Conservation (phyloP, 306 rosid species). For the Lagenaria siceraria region DNA sequence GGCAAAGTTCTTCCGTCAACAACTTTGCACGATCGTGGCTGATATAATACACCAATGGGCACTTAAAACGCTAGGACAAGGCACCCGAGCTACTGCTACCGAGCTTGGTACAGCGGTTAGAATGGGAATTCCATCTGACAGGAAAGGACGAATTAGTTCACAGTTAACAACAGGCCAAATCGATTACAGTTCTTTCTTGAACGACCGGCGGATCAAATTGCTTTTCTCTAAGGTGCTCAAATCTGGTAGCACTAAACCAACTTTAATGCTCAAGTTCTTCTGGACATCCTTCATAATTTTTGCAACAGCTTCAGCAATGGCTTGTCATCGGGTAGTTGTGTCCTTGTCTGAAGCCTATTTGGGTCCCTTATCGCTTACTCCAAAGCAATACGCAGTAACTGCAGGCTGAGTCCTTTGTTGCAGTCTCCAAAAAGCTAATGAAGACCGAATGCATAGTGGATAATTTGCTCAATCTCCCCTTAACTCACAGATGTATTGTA, state of each 20-base stretch:
- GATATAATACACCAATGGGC: slow-evolving; percentile 55
- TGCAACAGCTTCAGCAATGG: slow-evolving; percentile 49
- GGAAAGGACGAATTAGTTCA: slow-evolving; percentile 35
- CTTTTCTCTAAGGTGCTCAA: slow-evolving; percentile 45
- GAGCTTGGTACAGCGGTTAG: slow-evolving; percentile 22
- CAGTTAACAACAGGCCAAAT: slow-evolving; percentile 22
- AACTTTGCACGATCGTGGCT: slow-evolving; percentile 46
- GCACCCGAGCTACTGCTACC: slow-evolving; percentile 20
- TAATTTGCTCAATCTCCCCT: too few relatives aligned
- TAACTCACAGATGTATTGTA: too few relatives aligned
- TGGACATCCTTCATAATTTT: slow-evolving; percentile 51
- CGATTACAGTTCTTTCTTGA: slow-evolving; percentile 40
- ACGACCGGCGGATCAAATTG: slow-evolving; percentile 63
- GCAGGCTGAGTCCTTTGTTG: slow-evolving; percentile 20
- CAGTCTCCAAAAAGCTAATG: neutral
- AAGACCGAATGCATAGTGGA: too few relatives aligned
- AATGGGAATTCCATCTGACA: slow-evolving; percentile 32
- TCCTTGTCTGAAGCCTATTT: slow-evolving; percentile 56
- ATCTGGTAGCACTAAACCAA: slow-evolving; percentile 48
- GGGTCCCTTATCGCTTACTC: slow-evolving; percentile 32
- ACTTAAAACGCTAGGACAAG: slow-evolving; percentile 32
- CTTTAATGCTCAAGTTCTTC: slow-evolving; percentile 46
- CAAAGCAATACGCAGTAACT: slow-evolving; percentile 49
- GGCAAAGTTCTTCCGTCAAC: slow-evolving; percentile 52
- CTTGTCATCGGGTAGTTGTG: slow-evolving; percentile 49